These are phyloP conservation scores for Botrytis cinerea DNA, from an alignment of 2,329 filamentous ascomycete genomes.

Conservation along the genomic window DNA sequence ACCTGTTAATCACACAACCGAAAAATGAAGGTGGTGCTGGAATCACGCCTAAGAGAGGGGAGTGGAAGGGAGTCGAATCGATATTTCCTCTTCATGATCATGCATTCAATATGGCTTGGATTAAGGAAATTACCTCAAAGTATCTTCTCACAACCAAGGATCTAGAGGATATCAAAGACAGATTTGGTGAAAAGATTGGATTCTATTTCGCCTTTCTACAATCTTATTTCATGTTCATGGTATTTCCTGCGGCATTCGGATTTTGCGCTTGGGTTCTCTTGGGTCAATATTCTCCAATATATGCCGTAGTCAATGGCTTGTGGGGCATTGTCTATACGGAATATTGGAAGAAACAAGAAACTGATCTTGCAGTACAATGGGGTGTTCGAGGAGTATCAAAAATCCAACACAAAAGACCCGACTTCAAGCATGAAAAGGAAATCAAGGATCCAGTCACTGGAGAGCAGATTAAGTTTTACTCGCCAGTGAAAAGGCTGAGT, in stretches of 20 bases:
- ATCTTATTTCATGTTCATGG: conserved; percentile 82
- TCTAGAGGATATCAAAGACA: conserved; percentile 72
- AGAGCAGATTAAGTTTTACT: conserved; percentile 62
- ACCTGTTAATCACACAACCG: conserved; percentile 77
- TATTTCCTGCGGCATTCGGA: conserved; percentile 80
- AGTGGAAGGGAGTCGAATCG: conserved; percentile 72
- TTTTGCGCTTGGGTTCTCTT: conserved; percentile 78
- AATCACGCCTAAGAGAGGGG: conserved; percentile 66
- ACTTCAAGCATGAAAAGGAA: conserved; percentile 79
- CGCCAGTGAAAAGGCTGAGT: conserved; percentile 60
- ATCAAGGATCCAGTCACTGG: conserved; percentile 74
- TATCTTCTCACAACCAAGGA: conserved; percentile 66
- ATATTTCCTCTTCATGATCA: conserved; percentile 81
- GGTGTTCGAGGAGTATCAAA: conserved; percentile 80
- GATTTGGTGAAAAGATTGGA: conserved; percentile 81
- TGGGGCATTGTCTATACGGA: conserved; percentile 91
- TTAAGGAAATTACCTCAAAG: conserved; percentile 73
- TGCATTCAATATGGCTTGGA: conserved; percentile 71
- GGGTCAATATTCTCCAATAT: conserved; percentile 79
- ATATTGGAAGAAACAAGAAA: conserved; percentile 93
- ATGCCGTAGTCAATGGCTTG: conserved; percentile 75
- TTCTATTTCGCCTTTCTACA: conserved; percentile 97
- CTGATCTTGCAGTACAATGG: conserved; percentile 85
- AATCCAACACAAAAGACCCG: conserved; percentile 74
- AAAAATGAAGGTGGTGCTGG: conserved; percentile 76